phyloP scores from a whole-genome alignment of 2,329 filamentous ascomycete species.

The Falciphora oryzae region DNA sequence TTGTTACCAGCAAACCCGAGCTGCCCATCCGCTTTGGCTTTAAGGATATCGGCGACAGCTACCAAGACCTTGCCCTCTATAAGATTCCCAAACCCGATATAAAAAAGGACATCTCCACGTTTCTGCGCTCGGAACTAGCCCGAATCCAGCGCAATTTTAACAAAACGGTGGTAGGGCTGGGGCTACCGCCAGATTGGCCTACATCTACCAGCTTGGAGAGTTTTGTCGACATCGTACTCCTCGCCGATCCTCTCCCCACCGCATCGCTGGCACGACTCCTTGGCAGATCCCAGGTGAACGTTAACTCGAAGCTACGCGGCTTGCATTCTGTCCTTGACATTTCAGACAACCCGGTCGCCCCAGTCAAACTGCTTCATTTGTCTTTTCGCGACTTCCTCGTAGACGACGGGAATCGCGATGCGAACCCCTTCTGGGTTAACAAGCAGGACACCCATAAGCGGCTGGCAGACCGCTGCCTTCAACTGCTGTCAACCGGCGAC shows the following conservation, averaged over 20 bases:
- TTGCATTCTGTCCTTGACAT: background rate
- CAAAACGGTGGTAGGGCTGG: too few relatives aligned
- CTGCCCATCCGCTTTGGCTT: constrained; percentile 33
- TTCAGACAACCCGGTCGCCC: constrained; percentile 12
- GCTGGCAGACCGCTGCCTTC: constrained; percentile 29
- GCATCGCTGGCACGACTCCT: constrained; percentile 21
- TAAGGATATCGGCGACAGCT: constrained; percentile 19
- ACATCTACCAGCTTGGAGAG: constrained; percentile 17
- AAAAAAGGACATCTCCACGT: constrained; percentile 30
- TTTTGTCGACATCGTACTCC: constrained; percentile 19
- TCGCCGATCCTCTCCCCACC: constrained; percentile 25
- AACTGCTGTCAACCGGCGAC: constrained; percentile 22
- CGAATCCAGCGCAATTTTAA: constrained; percentile 24
- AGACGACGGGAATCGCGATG: constrained; percentile 19
- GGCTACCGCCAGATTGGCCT: too few relatives aligned
- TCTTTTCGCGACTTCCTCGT: constrained; percentile 35
- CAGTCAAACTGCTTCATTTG: constrained; percentile 26
- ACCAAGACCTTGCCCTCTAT: constrained; percentile 30
- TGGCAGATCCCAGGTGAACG: background rate
- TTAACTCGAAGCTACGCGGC: constrained; percentile 1
- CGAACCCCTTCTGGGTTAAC: constrained; percentile 29
- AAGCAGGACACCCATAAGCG: constrained; percentile 25
- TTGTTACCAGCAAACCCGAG: too few relatives aligned
- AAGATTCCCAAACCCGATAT: constrained; percentile 25
- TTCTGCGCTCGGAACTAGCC: constrained; percentile 25